Base-by-base conservation (phyloP, 306 rosid genomes). In the Lathyrus aphaca region DNA sequence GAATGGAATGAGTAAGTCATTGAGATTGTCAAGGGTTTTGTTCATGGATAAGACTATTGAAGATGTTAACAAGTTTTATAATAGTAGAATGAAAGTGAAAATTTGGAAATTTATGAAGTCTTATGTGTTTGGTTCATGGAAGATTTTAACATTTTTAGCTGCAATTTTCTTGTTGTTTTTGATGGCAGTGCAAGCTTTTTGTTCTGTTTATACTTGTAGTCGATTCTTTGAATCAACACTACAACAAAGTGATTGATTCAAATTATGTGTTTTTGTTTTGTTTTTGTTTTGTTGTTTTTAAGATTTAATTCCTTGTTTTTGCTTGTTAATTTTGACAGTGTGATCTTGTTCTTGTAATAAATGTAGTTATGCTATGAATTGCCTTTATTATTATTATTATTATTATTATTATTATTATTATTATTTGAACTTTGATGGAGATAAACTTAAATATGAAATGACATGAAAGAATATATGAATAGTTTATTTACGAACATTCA, bases 1-100 rank as follows among this genome's bases (percentile, higher is more conserved):
- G 88, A 92, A 89, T 61, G 91, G 92, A 16, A 92, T 89, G 89
- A 89, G 82, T 77, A 86, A 81, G 74, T 92, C 91, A 0, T 67
- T 87, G 55, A 81, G 84, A 57, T 59, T 89, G 84, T 87, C 89
- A 3, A 89, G 63, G 73, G 96, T 92, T 18, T 56, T 82, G 29
- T 81, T 64, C 19, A 76, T 92, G 79, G 97, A 92, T 60, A 84
- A 85, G 76, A 84, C 69, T 8, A 89, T 92, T 72, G 90, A 87
- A 70, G 95, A 92, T 76, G 87, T 83, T 53, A 92, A 92, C 83
- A 89, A 76, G 79, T 76, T 84, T 64, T 50, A 92, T 43, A 61
- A 81, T 48, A 53, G 90, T 1, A 87, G 79, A 74, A 75, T 89
- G 84, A 85, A 74, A 82, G 95, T 89, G 10, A 87, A 84, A 51